Evolutionary conservation across 345 rosid genomes (phyloP).

Genomic region (Hibiscus syriacus): DNA sequence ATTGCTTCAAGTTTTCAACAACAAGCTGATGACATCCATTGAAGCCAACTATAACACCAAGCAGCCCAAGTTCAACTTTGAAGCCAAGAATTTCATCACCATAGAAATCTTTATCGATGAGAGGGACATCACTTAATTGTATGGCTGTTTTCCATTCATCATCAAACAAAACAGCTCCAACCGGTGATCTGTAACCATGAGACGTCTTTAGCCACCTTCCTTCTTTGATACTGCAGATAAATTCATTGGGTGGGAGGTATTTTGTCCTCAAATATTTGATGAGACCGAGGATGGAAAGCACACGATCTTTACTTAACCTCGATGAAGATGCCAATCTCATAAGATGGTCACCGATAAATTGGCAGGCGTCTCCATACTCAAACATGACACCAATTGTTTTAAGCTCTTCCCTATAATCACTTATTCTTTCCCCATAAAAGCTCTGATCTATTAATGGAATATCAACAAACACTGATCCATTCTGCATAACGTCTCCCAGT

Average conservation of each 20-base stretch:
- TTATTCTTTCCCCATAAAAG: slow-evolving; percentile 43
- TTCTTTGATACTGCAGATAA: slow-evolving; percentile 31
- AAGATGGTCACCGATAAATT: slow-evolving; percentile 43
- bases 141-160: slow-evolving; percentile 44
- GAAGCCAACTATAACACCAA: slow-evolving; percentile 46
- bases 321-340: slow-evolving; percentile 41
- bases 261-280: slow-evolving; percentile 39
- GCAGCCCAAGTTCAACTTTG: slow-evolving; percentile 44
- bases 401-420: slow-evolving; percentile 32
- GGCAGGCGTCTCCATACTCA: slow-evolving; percentile 49
- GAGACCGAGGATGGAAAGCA: slow-evolving; percentile 45
- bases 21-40: slow-evolving; percentile 24
- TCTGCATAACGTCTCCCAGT: slow-evolving; percentile 57
- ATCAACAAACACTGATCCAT: slow-evolving; percentile 43
- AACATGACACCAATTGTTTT: slow-evolving; percentile 52
- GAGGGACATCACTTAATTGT: slow-evolving; percentile 48
- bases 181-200: slow-evolving; percentile 38
- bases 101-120: slow-evolving; percentile 35
- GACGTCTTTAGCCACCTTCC: slow-evolving; percentile 46
- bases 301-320: slow-evolving; percentile 26
- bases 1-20: slow-evolving; percentile 26
- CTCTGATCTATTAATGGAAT: slow-evolving; percentile 56
- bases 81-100: slow-evolving; percentile 29
- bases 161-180: slow-evolving; percentile 43
- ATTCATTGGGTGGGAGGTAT: slow-evolving; percentile 29